Base-by-base conservation (phyloP, 2,329 filamentous ascomycete species). In the Monosporascus sp. region DNA sequence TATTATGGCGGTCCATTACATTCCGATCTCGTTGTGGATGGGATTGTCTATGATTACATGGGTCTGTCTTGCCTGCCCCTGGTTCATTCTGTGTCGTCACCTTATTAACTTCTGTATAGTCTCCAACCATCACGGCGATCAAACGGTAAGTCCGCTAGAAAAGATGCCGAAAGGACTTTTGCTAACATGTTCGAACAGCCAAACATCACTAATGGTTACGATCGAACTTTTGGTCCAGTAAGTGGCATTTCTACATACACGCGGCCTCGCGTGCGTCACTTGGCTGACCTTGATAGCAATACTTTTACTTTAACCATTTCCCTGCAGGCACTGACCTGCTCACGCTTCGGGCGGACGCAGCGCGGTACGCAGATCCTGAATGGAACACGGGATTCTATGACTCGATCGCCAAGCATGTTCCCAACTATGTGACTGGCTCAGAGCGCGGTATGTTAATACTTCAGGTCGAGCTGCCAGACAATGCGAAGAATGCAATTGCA, bases 21-120 rank as follows among this genome's bases (percentile, higher is more conserved):
- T 64, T 85, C 82, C 0, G 84, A 86, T 60, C 68, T 87, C 6
- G 77, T 77, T 0, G 83, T 86, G 0, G 83, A 86, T 58, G 83
- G 82, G 0, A 85, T 86, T 47, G 75, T 86, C 0, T 86, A 86
- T 64, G 85, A 87, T 61, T 87, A 86, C 60, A 77, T 81, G 39
- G 64, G 67, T 67, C 50, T 54, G 57, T 60, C 18, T 39, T 18
- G 20, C 44, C 37, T 35, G 3, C 18, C 39, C 39, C n/a, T 39
- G 5, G 24, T 15, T 17, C n/a, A n/a, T 15, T 48, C 0, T 52
- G 18, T 43, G n/a, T 14, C 17, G 18, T 24, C 18, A 43, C 14
- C 37, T 52, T 53, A 37, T 60, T 64, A 49, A 66, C 53, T 50
- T 18, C 38, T 24, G 22, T 44, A n/a, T 68, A 66, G 76, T 79